A percentile compares a stretch with the other conserved stretches of the same genome.
Conservation (phyloP, 768 basidiomycete species). For the Hortiboletus flavorubellus region DNA sequence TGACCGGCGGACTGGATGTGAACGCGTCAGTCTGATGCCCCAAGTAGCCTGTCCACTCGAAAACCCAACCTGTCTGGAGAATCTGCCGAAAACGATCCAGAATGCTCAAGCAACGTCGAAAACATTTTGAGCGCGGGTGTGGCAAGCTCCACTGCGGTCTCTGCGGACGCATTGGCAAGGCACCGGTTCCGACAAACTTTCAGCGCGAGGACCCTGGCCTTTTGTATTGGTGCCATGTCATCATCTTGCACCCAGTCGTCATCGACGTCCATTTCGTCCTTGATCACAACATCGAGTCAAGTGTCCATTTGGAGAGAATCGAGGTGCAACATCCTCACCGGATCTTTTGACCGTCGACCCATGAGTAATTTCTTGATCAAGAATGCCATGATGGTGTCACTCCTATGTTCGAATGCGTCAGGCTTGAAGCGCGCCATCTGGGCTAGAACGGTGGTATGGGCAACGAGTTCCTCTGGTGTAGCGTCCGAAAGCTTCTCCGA, state of each 20-base stretch:
- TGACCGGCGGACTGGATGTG: conserved; percentile 49
- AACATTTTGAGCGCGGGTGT: conserved; percentile 78
- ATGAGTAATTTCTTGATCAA: conserved; percentile 69
- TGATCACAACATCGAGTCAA: conserved; percentile 3
- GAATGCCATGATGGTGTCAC: conserved; percentile 70
- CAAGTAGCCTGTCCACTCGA: neutral
- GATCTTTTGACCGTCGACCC: conserved; percentile 45
- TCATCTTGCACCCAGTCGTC: conserved; percentile 79
- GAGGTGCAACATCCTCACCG: conserved; percentile 36
- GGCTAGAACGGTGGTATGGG: conserved; percentile 67
- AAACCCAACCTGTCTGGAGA: conserved; percentile 45
- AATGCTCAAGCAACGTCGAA: conserved; percentile 61
- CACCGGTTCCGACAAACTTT: conserved; percentile 83
- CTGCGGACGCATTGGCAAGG: conserved; percentile 58
- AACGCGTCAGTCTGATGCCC: conserved; percentile 10
- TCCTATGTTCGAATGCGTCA: conserved; percentile 73
- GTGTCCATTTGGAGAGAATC: neutral
- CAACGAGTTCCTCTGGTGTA: conserved; percentile 51
- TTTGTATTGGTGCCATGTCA: conserved; percentile 52
- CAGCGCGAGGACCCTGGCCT: conserved; percentile 69
- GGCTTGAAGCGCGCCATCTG: conserved; percentile 70
- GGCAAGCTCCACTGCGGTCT: conserved; percentile 62
- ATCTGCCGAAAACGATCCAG: conserved; percentile 62
- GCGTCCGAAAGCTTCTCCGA: conserved; percentile 47
- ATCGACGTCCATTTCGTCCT: conserved; percentile 58